Conservation (phyloP, 1,284 basidiomycete genomes). For the Cryptococcus wingfieldii region DNA sequence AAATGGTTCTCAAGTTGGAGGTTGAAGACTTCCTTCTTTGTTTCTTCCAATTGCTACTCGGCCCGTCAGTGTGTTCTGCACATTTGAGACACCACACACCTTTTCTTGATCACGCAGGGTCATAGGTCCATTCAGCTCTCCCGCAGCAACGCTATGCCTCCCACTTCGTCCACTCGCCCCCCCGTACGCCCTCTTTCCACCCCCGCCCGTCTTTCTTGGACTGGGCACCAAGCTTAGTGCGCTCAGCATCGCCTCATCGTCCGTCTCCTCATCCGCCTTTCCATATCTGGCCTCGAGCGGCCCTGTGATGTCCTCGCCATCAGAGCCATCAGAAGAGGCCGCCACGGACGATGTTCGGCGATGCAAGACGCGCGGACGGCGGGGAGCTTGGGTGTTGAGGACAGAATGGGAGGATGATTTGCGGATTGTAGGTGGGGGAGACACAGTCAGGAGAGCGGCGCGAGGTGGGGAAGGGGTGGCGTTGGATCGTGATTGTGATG, state of each 20-base stretch:
- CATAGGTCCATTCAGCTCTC: conserved; percentile 47
- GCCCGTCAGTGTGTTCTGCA: not conserved
- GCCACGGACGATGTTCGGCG: conserved; percentile 13
- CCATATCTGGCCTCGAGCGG: conserved; percentile 24
- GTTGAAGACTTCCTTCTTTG: conserved; percentile 93
- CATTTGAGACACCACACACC: conserved; percentile 52
- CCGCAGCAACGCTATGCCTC: conserved; percentile 43
- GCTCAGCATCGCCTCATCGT: conserved; percentile 26
- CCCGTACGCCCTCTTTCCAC: conserved; percentile 13
- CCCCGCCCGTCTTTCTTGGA: conserved; percentile 14
- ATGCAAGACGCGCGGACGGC: conserved; percentile 25
- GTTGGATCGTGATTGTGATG: conserved; percentile 17
- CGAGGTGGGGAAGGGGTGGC: conserved; percentile 24
- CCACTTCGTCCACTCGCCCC: conserved; percentile 37
- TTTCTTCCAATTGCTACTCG: conserved; percentile 76
- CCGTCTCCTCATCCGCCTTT: conserved; percentile 13
- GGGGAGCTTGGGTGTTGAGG: conserved; percentile 25
- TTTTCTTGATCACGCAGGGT: conserved; percentile 92
- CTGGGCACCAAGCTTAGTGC: conserved; percentile 24
- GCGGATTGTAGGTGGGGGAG: conserved; percentile 36
- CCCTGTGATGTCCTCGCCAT: conserved; percentile 14
- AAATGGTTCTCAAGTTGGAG: conserved; percentile 91
- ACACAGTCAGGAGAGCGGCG: conserved; percentile 28
- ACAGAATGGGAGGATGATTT: conserved; percentile 31
- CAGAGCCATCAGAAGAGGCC: conserved; percentile 10